Base-by-base conservation (phyloP, 164 flowering plant species). In the Tetracentron sinense region DNA sequence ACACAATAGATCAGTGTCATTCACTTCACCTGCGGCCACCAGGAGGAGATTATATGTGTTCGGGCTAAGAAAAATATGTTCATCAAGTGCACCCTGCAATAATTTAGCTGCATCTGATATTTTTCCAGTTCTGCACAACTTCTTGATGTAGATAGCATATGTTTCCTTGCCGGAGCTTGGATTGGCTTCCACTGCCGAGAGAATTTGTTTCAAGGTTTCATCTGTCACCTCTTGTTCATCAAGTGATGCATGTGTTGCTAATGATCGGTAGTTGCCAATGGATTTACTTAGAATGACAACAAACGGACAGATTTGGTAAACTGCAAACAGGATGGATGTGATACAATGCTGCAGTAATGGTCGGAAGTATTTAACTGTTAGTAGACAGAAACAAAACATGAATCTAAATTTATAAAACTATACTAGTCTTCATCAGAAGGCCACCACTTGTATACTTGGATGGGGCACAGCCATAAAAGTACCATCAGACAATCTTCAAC, bases 111-210 rank as follows among this genome's bases (percentile, higher is more conserved):
- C 84, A 44, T 62, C 70, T 25, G 64, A 62, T 62, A 77, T 63
- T 35, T 79, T 79, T 44, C 85, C 84, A 26, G 68, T 55, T 58
- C 49, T 72, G 67, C 86, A 86, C 16, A 90, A 65, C 67, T 72
- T 80, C 63, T 78, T 63, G 58, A 85, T 69, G 60, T 77, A 70
- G 66, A 50, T 28, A 42, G 56, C 20, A 55, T 75, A 78, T 8
- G 69, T 63, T 67, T 75, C 77, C 49, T 54, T 63, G 44, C 57
- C 54, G 15, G 71, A 69, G 35, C 42, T 42, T 6, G 81, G 75
- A 70, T 78, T 68, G 31, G 60, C 77, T 68, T 77, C 81, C 35
- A 59, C 35, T 21, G 70, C 58, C 42, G 77, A 70, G 50, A 82
- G 76, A 69, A 83, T 48, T 49, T 55, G 64, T 61, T 69, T 69